Percentiles rank a stretch among this genome's conserved stretches.
Evolutionary conservation across 148 eudicot genomes (phyloP).

Genomic region (Fagopyrum homotropicum): DNA sequence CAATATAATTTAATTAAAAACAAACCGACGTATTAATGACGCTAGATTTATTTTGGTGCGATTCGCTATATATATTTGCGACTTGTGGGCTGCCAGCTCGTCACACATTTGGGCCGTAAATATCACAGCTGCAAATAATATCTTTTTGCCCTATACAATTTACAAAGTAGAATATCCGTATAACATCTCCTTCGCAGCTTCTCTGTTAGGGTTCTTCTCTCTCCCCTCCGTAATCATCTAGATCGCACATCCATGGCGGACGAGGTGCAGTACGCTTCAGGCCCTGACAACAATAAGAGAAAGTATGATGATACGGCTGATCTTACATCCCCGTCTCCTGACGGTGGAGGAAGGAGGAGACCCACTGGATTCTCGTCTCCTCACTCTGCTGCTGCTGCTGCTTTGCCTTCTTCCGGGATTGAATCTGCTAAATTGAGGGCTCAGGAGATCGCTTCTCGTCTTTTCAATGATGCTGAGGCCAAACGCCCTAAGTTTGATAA

Average conservation of each 20-base stretch:
- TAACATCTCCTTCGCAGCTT: neutral
- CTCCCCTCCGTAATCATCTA: neutral
- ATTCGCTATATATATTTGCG: conserved; percentile 2
- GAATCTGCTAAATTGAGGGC: conserved; percentile 59
- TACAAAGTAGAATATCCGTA: neutral
- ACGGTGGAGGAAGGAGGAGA: conserved; percentile 23
- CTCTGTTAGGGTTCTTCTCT: conserved; percentile 5
- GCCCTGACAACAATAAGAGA: conserved; percentile 43
- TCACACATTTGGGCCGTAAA: neutral
- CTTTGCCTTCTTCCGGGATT: conserved; percentile 35
- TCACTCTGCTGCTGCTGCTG: conserved; percentile 15
- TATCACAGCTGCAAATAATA: neutral
- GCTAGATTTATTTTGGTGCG: neutral
- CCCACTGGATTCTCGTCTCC: conserved; percentile 69
- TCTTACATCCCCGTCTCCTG: conserved; percentile 27
- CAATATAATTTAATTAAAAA: too few species aligned
- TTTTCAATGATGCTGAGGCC: conserved; percentile 44
- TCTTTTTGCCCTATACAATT: neutral
- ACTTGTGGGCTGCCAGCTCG: neutral
- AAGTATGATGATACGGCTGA: conserved; percentile 62
- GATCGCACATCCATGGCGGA: conserved; percentile 50
- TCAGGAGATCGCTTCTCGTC: conserved; percentile 77
- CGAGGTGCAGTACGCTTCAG: conserved; percentile 43
- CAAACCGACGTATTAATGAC: neutral
- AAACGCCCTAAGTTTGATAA: conserved; percentile 77